Evolutionary conservation across 1,284 basidiomycete genomes (phyloP).

Genomic region (Rhodotorula sp.): DNA sequence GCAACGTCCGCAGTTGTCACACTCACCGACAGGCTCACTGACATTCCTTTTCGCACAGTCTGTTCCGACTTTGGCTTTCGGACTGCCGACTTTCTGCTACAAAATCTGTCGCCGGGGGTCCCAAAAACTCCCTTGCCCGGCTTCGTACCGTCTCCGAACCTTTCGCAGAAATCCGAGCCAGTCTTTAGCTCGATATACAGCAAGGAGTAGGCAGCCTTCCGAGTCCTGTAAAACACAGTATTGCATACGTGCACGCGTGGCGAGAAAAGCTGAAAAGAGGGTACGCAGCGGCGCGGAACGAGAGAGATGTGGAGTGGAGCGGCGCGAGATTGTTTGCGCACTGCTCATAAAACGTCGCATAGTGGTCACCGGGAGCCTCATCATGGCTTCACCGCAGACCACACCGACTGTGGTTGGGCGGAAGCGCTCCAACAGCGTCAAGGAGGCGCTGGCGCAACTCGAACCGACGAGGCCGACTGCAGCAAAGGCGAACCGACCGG

Average conservation of each 20-base stretch:
- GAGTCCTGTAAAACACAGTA: background rate
- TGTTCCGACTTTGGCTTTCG: constrained; percentile 41
- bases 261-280: too few relatives aligned
- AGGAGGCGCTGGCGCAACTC: constrained; percentile 26
- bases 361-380: too few relatives aligned
- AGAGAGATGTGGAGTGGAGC: too few relatives aligned
- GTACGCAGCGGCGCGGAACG: too few relatives aligned
- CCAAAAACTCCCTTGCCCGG: constrained; percentile 23
- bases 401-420: constrained; percentile 4
- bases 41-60: constrained; percentile 7
- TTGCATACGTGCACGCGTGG: too few relatives aligned
- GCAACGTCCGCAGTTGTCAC: background rate
- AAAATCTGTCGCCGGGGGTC: constrained; percentile 1
- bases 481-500: background rate
- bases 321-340: too few relatives aligned
- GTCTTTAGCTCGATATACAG: constrained; percentile 3
- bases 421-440: constrained; percentile 31
- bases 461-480: background rate
- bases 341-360: too few relatives aligned
- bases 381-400: too few relatives aligned
- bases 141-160: constrained; percentile 13
- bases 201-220: background rate
- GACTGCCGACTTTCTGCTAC: constrained; percentile 29
- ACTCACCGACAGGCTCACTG: background rate
- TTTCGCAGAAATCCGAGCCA: constrained; percentile 3